These are phyloP conservation scores for Starmerella apicola DNA, from an alignment of 805 yeast species.

Conservation along the genomic window DNA sequence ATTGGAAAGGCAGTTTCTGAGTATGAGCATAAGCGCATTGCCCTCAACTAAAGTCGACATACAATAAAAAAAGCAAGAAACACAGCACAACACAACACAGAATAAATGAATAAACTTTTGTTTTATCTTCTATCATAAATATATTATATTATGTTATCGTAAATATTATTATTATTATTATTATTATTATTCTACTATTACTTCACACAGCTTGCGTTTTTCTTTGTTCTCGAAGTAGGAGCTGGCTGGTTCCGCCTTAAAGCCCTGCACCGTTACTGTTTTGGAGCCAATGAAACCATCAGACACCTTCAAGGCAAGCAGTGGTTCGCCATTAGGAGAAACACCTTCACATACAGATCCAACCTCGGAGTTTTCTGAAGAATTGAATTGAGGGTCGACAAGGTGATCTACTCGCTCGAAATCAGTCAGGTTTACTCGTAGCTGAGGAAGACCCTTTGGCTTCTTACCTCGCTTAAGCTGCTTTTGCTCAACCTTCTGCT, in stretches of 20 bases:
- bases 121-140: not conserved
- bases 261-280: constrained; percentile 19
- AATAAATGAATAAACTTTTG: not conserved
- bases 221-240: constrained; percentile 7
- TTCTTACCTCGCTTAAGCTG: constrained; percentile 4
- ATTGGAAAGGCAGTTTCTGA: constrained; percentile 73
- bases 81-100: not conserved
- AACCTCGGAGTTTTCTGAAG: not conserved
- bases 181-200: not conserved
- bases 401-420: constrained; percentile 7
- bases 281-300: constrained; percentile 20
- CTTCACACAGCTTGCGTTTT: constrained; percentile 6
- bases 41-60: constrained; percentile 13
- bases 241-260: constrained; percentile 12
- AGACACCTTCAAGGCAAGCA: constrained; percentile 12
- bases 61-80: not conserved
- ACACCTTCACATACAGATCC: constrained; percentile 3
- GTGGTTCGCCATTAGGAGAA: not conserved
- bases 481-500: constrained; percentile 10
- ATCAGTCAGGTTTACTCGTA: constrained; percentile 14
- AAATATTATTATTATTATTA: not conserved
- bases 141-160: not conserved
- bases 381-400: not conserved
- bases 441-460: constrained; percentile 5
- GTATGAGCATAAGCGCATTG: constrained; percentile 37